Conservation (phyloP, 768 basidiomycete species). For the Trametes cingulata region DNA sequence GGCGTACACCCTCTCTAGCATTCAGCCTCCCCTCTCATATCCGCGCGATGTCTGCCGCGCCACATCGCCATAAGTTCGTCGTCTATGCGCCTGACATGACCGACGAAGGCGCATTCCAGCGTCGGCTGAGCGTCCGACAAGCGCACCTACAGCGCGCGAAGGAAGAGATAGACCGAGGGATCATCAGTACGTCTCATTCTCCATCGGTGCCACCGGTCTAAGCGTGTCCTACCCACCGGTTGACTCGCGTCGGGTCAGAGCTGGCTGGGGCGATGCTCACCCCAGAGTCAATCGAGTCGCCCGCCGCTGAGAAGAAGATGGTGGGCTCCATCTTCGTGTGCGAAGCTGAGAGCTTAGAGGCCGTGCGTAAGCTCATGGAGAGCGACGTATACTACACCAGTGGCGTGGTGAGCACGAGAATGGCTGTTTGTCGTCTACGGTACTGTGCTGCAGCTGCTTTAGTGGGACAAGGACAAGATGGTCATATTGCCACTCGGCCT, state of each 20-base stretch:
- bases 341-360: slow-evolving; percentile 54
- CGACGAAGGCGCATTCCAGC: slow-evolving; percentile 55
- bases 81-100: slow-evolving; percentile 71
- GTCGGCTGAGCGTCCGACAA: slow-evolving; percentile 56
- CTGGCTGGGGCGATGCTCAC: slow-evolving; percentile 59
- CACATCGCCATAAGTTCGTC: slow-evolving; percentile 41
- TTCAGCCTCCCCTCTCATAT: not conserved
- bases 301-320: slow-evolving; percentile 53
- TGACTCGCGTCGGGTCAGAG: slow-evolving; percentile 45
- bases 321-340: slow-evolving; percentile 60
- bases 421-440: not conserved
- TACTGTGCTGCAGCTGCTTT: not conserved
- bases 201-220: not conserved
- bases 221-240: not conserved
- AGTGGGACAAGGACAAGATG: slow-evolving; percentile 63
- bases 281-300: slow-evolving; percentile 54
- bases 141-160: slow-evolving; percentile 52
- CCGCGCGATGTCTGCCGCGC: not conserved
- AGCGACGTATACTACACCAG: slow-evolving; percentile 44
- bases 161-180: slow-evolving; percentile 41
- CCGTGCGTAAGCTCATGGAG: slow-evolving; percentile 41
- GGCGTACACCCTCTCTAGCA: not conserved
- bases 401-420: slow-evolving; percentile 39
- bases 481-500: slow-evolving; percentile 48
- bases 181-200: slow-evolving; percentile 48